Evolutionary conservation across 306 rosid genomes (phyloP).

Genomic region (Vigna nakashimae): DNA sequence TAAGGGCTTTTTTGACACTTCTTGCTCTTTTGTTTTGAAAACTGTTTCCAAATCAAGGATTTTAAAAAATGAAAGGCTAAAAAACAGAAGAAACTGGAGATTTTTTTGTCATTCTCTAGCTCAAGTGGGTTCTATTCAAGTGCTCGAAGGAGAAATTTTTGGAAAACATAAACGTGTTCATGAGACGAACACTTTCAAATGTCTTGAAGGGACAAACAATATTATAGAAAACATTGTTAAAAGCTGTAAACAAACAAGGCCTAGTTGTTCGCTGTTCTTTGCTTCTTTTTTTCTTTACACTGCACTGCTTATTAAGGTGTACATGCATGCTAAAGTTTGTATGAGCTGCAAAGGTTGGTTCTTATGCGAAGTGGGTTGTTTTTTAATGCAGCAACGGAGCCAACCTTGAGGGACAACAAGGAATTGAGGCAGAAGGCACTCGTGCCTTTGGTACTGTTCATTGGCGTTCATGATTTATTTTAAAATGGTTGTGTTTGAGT

Average conservation of each 20-base stretch:
- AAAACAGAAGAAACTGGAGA: not conserved
- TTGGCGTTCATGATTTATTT: slow-evolving; percentile 30
- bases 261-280: not conserved
- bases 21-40: not conserved
- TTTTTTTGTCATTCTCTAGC: not conserved
- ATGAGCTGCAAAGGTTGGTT: slow-evolving; percentile 30
- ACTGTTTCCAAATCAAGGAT: not conserved
- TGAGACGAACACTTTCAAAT: not conserved
- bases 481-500: slow-evolving; percentile 1
- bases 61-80: not conserved
- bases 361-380: slow-evolving; percentile 11
- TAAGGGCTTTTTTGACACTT: not conserved
- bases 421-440: slow-evolving; percentile 74
- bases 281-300: not conserved
- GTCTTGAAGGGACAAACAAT: not conserved
- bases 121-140: not conserved
- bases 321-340: slow-evolving; percentile 36
- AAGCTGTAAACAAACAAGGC: not conserved
- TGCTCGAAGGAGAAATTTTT: not conserved
- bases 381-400: slow-evolving; percentile 70
- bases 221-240: not conserved
- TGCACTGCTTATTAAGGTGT: not conserved
- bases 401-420: slow-evolving; percentile 81
- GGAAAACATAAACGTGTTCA: not conserved
- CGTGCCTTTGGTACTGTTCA: slow-evolving; percentile 68